Base-by-base conservation (phyloP, 306 rosid genomes). In the Vicia sativa region DNA sequence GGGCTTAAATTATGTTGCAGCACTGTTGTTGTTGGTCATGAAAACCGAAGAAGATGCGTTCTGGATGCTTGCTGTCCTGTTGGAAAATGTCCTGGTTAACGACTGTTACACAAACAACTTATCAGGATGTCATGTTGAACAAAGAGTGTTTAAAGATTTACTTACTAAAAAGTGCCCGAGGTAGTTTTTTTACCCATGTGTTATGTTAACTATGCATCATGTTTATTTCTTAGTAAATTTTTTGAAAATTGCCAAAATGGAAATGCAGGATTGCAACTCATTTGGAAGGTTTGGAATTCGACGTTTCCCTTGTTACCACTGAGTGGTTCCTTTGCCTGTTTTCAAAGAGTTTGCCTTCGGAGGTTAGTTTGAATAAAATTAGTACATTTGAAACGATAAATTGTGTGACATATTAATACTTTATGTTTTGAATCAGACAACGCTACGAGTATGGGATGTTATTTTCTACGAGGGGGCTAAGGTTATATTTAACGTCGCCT, bases 41-140 rank as follows among this genome's bases (percentile, higher is more conserved):
- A 90, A 95, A 78, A 95, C 96, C 4, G 99, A 95, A 68, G 97
- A 95, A 81, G 99, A 95, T 64, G 97, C 99, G 72, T 95, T 95
- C 79, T 95, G 97, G 99, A 95, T 95, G 97, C 92, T 90, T 53
- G 92, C 99, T 3, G 97, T 95, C 44, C 85, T 95, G 50, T 77
- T 95, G 86, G 99, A 95, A 85, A 85, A 88, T 75, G 99, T 95
- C 64, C 74, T 90, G 71, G 99, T 95, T 64, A 85, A 73, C 74
- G 96, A 95, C 81, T 95, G 99, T 81, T 95, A 95, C 83, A 88
- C 99, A 9, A 90, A 44, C 67, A 95, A 95, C 80, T 79, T 95
- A 81, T 90, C 99, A 0, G 99, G 99, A 79, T 95, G 97, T 79
- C 99, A 95, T 77, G 99, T 95, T 41, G 99, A 95, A 76, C 99